Evolutionary conservation across 768 basidiomycete genomes (phyloP).

Genomic region (Coprinellus aureogranulatus): DNA sequence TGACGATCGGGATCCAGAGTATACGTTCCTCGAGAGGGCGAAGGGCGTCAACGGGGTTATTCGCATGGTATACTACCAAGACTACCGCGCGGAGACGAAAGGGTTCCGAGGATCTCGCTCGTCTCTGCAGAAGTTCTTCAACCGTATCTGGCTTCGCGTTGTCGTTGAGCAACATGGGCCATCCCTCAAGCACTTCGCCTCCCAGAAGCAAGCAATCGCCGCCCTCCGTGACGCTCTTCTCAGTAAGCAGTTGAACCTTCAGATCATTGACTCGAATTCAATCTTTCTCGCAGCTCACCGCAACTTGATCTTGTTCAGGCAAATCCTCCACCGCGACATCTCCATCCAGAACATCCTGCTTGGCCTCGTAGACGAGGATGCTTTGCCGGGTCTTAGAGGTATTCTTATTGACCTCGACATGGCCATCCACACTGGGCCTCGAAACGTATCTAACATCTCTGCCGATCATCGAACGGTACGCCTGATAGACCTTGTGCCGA

Average conservation of each 20-base stretch:
- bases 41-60: neutral
- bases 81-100: neutral
- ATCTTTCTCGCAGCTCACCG: neutral
- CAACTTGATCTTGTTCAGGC: neutral
- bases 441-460: neutral
- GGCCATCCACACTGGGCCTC: neutral
- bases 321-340: slow-evolving; percentile 17
- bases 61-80: neutral
- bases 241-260: neutral
- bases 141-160: neutral
- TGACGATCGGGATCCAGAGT: neutral
- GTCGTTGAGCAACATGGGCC: neutral
- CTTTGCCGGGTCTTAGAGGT: slow-evolving; percentile 1
- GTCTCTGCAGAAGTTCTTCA: neutral
- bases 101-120: neutral
- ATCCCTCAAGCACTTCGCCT: neutral
- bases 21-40: neutral
- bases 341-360: slow-evolving; percentile 14
- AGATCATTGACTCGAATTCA: neutral
- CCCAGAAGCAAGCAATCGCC: neutral
- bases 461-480: neutral
- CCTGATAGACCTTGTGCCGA: neutral
- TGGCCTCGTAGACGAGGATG: neutral
- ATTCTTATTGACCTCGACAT: slow-evolving; percentile 16
- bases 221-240: neutral